Evolutionary conservation across 768 basidiomycete genomes (phyloP).

Genomic region (Kwoniella europaea): DNA sequence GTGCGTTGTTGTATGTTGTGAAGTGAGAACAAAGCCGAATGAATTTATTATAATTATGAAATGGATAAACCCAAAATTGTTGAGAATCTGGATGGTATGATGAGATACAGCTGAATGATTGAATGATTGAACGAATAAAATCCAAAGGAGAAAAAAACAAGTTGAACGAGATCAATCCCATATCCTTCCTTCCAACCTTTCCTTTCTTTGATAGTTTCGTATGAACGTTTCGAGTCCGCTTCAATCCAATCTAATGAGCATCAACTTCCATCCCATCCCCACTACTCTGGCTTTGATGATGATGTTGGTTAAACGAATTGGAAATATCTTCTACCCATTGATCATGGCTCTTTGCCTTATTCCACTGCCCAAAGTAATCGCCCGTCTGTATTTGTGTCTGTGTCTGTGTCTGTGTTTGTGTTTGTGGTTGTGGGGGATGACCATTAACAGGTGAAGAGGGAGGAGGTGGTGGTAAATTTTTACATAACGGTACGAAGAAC

Average conservation of each 20-base stretch:
- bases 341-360: constrained; percentile 13
- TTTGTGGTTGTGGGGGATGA: not conserved
- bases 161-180: too few relatives aligned
- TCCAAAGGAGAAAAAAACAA: too few relatives aligned
- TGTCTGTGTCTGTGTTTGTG: not conserved
- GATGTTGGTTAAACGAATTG: not conserved
- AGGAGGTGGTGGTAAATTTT: constrained; percentile 42
- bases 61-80: not conserved
- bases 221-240: not conserved
- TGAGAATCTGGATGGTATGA: not conserved
- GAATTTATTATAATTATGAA: not conserved
- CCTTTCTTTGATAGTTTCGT: not conserved
- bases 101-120: not conserved
- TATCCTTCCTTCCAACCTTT: not conserved
- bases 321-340: constrained; percentile 25
- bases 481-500: constrained; percentile 43
- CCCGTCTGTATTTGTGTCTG: not conserved
- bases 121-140: not conserved
- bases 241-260: not conserved
- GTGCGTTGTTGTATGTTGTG: not conserved
- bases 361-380: constrained; percentile 26
- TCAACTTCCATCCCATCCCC: constrained; percentile 22
- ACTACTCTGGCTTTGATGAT: not conserved
- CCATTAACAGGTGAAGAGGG: constrained; percentile 45
- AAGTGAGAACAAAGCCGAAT: not conserved